These are phyloP conservation scores for Nemania sp. DNA, from an alignment of 2,329 filamentous ascomycete species.

Conservation along the genomic window DNA sequence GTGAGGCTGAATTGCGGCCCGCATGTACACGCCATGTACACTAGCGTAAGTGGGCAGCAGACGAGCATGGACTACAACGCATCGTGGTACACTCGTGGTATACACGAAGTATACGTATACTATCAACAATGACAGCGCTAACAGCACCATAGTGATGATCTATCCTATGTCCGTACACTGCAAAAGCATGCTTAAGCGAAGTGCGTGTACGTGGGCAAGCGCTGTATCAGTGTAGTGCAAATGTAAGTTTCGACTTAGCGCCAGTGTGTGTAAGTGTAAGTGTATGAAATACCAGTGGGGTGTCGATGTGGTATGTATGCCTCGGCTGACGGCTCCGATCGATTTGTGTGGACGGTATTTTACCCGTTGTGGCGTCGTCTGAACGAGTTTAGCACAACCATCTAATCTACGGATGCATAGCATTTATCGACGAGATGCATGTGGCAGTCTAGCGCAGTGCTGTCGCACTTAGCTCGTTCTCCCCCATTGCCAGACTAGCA, in stretches of 20 bases:
- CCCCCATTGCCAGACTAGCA: constrained; percentile 1
- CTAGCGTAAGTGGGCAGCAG: no score
- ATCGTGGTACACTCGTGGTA: no score
- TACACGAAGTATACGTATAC: neutral
- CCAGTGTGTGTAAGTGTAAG: no score
- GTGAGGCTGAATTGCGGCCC: constrained; percentile 27
- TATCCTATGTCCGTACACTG: no score
- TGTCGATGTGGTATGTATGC: constrained; percentile 7
- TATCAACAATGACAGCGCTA: no score
- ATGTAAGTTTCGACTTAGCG: no score
- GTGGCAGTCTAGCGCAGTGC: neutral
- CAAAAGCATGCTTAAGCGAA: no score
- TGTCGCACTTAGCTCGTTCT: neutral
- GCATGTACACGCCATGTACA: constrained; percentile 13
- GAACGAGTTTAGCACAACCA: constrained; percentile 14
- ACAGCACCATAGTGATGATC: no score
- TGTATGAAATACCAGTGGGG: neutral
- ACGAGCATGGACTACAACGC: no score
- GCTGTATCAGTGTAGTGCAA: no score
- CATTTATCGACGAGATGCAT: constrained; percentile 9
- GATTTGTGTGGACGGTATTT: neutral
- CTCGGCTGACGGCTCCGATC: constrained; percentile 15
- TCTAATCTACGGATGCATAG: constrained; percentile 9
- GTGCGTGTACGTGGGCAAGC: no score
- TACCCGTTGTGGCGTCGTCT: constrained; percentile 17